Evolutionary conservation across 2,329 filamentous ascomycete species (phyloP).

Genomic region (Elsinoe arachidis): DNA sequence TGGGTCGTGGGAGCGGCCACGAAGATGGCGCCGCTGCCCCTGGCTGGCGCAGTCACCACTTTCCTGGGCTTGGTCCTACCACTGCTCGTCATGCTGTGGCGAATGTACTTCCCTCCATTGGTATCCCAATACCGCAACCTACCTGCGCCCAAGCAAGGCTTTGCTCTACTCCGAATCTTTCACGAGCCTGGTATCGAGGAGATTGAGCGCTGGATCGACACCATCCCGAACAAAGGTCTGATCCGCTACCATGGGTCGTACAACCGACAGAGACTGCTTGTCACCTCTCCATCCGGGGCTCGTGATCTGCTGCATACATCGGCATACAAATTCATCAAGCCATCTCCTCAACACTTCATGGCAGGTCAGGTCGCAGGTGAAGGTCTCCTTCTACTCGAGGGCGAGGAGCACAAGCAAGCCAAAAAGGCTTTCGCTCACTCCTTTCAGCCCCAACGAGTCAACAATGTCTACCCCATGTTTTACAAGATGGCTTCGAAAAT

Average conservation of each 20-base stretch:
- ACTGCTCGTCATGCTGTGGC: too few species aligned
- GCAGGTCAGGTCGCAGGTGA: constrained; percentile 10
- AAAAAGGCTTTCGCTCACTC: constrained; percentile 14
- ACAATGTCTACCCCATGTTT: constrained; percentile 15
- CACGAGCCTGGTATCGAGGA: constrained; percentile 14
- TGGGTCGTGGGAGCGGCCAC: too few species aligned
- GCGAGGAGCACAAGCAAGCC: constrained; percentile 13
- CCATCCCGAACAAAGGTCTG: constrained; percentile 13
- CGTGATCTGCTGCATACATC: constrained; percentile 12
- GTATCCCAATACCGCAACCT: constrained; percentile 10
- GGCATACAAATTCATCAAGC: constrained; percentile 14
- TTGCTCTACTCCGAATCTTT: constrained; percentile 12
- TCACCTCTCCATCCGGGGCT: constrained; percentile 9
- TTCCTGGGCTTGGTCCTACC: too few species aligned
- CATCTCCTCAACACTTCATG: constrained; percentile 12
- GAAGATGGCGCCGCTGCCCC: too few species aligned
- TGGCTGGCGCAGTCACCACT: too few species aligned
- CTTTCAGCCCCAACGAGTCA: constrained; percentile 13
- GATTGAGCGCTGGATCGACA: constrained; percentile 16
- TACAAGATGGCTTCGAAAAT: constrained; percentile 9
- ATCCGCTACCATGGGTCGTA: constrained; percentile 16
- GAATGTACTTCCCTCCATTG: too few species aligned
- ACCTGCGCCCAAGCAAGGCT: constrained; percentile 13
- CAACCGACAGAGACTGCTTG: constrained; percentile 15
- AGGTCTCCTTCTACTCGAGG: constrained; percentile 17